Evolutionary conservation across 2,329 filamentous ascomycete genomes (phyloP).

Genomic region (Emmonsiellopsis sp.): DNA sequence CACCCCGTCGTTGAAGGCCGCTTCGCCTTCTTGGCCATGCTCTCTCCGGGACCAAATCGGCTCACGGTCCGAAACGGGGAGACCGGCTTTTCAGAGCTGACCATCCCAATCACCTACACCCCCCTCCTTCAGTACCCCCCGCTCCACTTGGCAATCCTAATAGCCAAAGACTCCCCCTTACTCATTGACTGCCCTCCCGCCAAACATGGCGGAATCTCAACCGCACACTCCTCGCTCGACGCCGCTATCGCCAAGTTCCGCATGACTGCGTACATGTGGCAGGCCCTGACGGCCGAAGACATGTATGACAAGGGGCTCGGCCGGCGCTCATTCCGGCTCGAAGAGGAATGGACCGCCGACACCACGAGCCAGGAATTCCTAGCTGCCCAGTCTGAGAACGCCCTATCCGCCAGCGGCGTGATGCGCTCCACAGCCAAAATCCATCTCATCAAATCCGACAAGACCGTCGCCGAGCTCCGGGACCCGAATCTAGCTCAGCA

Average conservation of each 20-base stretch:
- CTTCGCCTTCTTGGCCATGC: slow-evolving; percentile 13
- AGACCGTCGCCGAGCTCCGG: slow-evolving; percentile 13
- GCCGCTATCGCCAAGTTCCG: slow-evolving; percentile 15
- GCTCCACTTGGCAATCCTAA: slow-evolving; percentile 15
- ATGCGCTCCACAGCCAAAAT: slow-evolving; percentile 10
- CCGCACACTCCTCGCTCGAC: slow-evolving; percentile 11
- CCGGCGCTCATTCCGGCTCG: slow-evolving; percentile 17
- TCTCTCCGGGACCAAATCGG: slow-evolving; percentile 11
- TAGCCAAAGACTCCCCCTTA: slow-evolving; percentile 15
- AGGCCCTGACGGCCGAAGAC: slow-evolving; percentile 15
- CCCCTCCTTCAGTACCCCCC: slow-evolving; percentile 13
- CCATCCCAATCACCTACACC: slow-evolving; percentile 11
- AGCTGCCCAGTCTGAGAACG: neutral
- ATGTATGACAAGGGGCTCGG: slow-evolving; percentile 14
- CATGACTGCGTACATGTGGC: slow-evolving; percentile 17
- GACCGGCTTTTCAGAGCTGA: slow-evolving; percentile 2
- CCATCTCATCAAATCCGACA: slow-evolving; percentile 13
- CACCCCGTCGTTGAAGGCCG: slow-evolving; percentile 12
- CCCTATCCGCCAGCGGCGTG: neutral
- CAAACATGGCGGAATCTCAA: slow-evolving; percentile 12
- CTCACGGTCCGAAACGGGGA: slow-evolving; percentile 8
- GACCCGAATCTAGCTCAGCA: slow-evolving; percentile 14
- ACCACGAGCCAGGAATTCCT: slow-evolving; percentile 3
- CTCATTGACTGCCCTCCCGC: slow-evolving; percentile 14
- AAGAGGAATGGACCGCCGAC: slow-evolving; percentile 14